A percentile compares a stretch with the other conserved stretches of the same genome.
Evolutionary conservation across 371 early-diverging fungal genomes (phyloP).

Genomic region (Syncephalis plumigaleata): DNA sequence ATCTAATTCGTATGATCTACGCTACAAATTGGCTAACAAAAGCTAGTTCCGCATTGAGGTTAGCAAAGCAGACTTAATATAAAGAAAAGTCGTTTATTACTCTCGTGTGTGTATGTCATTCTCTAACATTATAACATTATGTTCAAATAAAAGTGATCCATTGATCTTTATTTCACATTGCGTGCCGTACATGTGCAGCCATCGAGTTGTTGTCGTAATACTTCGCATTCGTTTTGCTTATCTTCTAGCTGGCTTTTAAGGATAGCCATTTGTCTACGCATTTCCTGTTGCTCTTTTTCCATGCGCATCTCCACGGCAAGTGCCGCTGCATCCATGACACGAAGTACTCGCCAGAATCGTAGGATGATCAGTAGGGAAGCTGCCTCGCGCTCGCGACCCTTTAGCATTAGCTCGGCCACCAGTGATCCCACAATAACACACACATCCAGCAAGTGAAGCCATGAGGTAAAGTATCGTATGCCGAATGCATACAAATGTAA

Average conservation of each 20-base stretch:
- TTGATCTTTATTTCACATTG: too few species aligned
- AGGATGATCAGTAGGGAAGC: background rate
- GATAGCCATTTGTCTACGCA: background rate
- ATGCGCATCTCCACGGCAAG: background rate
- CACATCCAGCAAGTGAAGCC: background rate
- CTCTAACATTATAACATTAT: too few species aligned
- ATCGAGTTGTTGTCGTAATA: slow-evolving; percentile 1
- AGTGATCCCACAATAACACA: background rate
- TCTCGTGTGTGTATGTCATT: too few species aligned
- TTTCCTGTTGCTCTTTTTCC: background rate
- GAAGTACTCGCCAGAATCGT: background rate
- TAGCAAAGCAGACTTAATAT: slow-evolving; percentile 11
- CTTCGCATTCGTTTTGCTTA: background rate
- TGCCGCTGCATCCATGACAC: background rate
- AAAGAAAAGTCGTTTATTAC: too few species aligned
- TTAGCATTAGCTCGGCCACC: background rate
- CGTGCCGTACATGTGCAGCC: too few species aligned
- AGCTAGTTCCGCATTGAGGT: slow-evolving; percentile 16
- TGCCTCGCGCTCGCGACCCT: background rate
- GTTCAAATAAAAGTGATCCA: too few species aligned
- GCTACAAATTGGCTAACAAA: slow-evolving; percentile 17
- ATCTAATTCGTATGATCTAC: slow-evolving; percentile 20
- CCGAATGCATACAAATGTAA: background rate
- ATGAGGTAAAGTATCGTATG: background rate
- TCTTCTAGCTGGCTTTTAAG: background rate